These are phyloP conservation scores for Trametes cubensis DNA, from an alignment of 768 basidiomycete genomes.

Conservation along the genomic window DNA sequence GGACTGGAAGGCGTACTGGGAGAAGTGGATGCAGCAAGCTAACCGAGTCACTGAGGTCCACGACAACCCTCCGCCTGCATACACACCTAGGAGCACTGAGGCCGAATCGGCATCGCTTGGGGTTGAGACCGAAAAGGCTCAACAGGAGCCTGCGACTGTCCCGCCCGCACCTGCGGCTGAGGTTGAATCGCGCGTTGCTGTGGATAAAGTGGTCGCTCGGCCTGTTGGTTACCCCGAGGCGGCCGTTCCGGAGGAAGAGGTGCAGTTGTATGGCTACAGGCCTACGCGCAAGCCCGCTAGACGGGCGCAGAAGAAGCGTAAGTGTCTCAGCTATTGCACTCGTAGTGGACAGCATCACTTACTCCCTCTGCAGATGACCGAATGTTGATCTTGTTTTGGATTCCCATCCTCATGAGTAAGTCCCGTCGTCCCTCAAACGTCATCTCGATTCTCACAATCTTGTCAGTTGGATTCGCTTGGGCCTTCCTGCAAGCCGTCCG, in stretches of 20 bases:
- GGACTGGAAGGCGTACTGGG: slow-evolving; percentile 72
- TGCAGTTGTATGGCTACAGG: slow-evolving; percentile 68
- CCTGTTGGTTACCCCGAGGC: slow-evolving; percentile 48
- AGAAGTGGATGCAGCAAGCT: slow-evolving; percentile 68
- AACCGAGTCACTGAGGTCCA: slow-evolving; percentile 48
- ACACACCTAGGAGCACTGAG: slow-evolving; percentile 60
- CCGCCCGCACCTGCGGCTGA: slow-evolving; percentile 14
- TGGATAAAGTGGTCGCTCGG: slow-evolving; percentile 36
- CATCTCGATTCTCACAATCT: not conserved
- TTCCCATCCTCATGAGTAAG: slow-evolving; percentile 81
- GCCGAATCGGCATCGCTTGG: slow-evolving; percentile 25
- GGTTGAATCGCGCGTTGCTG: slow-evolving; percentile 29
- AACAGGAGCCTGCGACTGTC: slow-evolving; percentile 7
- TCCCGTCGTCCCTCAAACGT: slow-evolving; percentile 24
- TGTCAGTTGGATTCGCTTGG: slow-evolving; percentile 39
- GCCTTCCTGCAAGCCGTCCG: slow-evolving; percentile 35
- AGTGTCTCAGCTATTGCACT: slow-evolving; percentile 30
- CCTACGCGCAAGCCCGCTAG: slow-evolving; percentile 49
- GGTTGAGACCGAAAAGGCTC: slow-evolving; percentile 24
- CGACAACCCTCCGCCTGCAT: slow-evolving; percentile 70
- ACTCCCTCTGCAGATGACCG: slow-evolving; percentile 60
- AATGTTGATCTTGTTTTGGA: slow-evolving; percentile 86
- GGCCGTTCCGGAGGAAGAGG: slow-evolving; percentile 64
- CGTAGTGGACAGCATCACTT: slow-evolving; percentile 1
- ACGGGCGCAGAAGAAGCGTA: slow-evolving; percentile 69